phyloP scores from a whole-genome alignment of 768 basidiomycete genomes.

The Collybia sordida region DNA sequence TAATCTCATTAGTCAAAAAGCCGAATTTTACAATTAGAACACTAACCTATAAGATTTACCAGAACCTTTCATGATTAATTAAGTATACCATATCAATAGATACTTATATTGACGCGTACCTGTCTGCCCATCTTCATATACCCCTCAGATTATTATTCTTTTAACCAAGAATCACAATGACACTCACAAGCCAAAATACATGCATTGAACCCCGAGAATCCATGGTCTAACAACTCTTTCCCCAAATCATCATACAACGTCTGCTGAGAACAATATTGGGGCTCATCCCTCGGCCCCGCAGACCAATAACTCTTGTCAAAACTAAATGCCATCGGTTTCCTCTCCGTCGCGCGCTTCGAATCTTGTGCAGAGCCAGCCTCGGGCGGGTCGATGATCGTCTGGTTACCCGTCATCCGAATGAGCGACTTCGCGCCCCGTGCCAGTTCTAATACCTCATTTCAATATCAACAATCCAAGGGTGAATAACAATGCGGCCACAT shows the following conservation, averaged over 20 bases:
- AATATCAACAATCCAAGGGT: background rate
- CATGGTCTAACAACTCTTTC: constrained; percentile 91
- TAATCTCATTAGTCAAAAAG: constrained; percentile 3
- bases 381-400: constrained; percentile 90
- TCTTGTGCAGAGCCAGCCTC: constrained; percentile 68
- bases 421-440: constrained; percentile 91
- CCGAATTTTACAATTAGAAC: too few relatives aligned
- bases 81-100: constrained; percentile 2
- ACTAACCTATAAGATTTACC: constrained; percentile 90
- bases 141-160: constrained; percentile 6
- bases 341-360: constrained; percentile 82
- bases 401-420: constrained; percentile 93
- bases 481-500: constrained; percentile 3
- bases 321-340: constrained; percentile 86
- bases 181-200: constrained; percentile 98
- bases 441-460: constrained; percentile 56
- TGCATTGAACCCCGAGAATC: constrained; percentile 95
- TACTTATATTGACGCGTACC: constrained; percentile 45
- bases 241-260: constrained; percentile 94
- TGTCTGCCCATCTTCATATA: constrained; percentile 70
- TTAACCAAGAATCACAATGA: background rate
- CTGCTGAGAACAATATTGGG: constrained; percentile 90
- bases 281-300: constrained; percentile 86
- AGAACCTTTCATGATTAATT: constrained; percentile 53
- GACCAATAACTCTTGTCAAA: constrained; percentile 99